Base-by-base conservation (phyloP, 1,139 yeast genomes). In the Blastobotrys illinoisensis region DNA sequence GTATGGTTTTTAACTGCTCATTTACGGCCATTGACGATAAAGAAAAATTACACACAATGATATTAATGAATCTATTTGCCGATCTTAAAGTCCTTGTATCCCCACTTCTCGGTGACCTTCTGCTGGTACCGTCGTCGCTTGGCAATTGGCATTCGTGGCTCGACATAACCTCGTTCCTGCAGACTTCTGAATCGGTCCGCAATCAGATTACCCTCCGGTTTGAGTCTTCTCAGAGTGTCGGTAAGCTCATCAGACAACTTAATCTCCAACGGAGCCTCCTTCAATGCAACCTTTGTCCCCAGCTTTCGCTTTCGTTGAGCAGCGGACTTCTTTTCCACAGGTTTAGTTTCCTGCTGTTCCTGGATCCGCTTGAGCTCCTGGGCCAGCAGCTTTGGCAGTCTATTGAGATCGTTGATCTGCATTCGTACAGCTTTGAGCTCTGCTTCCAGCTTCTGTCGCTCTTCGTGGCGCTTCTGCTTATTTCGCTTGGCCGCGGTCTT, bases 211-310 rank as follows among this genome's bases (percentile, higher is more conserved):
- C 99, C 99, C 74, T 95, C 99, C 0, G 98, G 95, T 68, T 81
- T 87, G 67, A 93, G 75, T 61, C 85, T 81, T 69, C 97, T 81
- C 67, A 95, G 76, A 26, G 95, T 88, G 63, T 88, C 95, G 28
- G 87, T 82, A 60, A 95, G 78, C 71, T 93, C 99, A 67, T 89
- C 93, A 16, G 96, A 83, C 54, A 95, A 79, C 71, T 93, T 93
- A 46, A 93, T 86, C 66, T 93, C 98, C 55, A 93, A 71, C 32
- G 87, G 85, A 46, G 79, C 79, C 54, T 83, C 85, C 56, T 82
- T 71, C 23, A 82, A 75, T 46, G 78, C 76, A 67, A 86, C 82
- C 65, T 82, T 86, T 13, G 40, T 32, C 68, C 64, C 68, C 49
- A 57, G 56, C 69, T 74, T 56, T 64, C 60, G 66, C 57, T 68